Evolutionary conservation across 2,329 filamentous ascomycete genomes (phyloP).

Genomic region (Colletotrichum falcatum): DNA sequence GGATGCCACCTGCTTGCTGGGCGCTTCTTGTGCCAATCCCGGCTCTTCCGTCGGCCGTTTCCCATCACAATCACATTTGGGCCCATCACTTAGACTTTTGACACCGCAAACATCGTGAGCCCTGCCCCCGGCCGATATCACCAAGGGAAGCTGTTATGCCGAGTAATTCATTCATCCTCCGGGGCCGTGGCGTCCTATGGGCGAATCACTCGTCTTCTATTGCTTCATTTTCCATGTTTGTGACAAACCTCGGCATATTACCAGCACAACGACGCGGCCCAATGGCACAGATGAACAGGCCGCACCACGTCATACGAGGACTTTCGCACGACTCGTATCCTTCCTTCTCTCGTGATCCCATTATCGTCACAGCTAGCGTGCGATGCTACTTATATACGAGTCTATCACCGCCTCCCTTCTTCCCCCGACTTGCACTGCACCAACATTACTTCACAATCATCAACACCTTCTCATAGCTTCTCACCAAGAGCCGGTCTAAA

Average conservation of each 20-base stretch:
- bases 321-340: neutral
- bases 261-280: constrained; percentile 1
- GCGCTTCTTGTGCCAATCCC: constrained; percentile 41
- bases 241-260: constrained; percentile 5
- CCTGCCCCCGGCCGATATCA: neutral
- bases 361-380: neutral
- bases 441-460: neutral
- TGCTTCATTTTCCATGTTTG: neutral
- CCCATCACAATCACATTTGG: constrained; percentile 36
- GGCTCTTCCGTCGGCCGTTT: constrained; percentile 13
- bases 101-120: constrained; percentile 17
- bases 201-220: constrained; percentile 20
- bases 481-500: no score
- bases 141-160: neutral
- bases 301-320: constrained; percentile 1
- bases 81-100: constrained; percentile 26
- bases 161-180: neutral
- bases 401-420: neutral
- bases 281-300: constrained; percentile 13
- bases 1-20: constrained; percentile 25
- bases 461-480: neutral
- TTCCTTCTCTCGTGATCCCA: neutral
- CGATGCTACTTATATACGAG: neutral
- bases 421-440: neutral
- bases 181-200: neutral